Percentiles rank a stretch among this genome's conserved stretches.
phyloP scores from a whole-genome alignment of 1,139 yeast species.

The Diutina ranongensis region DNA sequence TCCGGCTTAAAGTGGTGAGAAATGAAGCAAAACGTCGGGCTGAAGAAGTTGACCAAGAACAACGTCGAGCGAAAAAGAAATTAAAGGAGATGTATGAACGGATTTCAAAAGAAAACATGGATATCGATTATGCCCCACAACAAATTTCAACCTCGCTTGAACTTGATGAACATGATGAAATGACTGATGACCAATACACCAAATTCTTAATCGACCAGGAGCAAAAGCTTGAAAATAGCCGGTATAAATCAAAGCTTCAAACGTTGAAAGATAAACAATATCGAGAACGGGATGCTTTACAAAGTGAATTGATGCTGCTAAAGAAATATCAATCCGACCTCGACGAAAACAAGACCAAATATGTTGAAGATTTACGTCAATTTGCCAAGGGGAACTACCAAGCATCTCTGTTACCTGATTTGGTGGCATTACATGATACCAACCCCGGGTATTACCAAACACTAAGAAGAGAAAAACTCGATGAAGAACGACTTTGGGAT shows the following conservation, averaged over 20 bases:
- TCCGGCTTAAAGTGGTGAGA: constrained; percentile 1
- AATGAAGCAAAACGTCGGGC: constrained; percentile 4
- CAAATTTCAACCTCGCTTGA: neutral
- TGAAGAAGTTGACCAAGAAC: neutral
- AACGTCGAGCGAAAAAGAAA: neutral
- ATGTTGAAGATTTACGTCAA: neutral
- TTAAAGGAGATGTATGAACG: constrained; percentile 5
- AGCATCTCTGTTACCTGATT: neutral
- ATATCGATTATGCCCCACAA: neutral
- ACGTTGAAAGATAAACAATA: neutral
- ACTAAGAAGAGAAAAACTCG: neutral
- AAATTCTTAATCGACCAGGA: neutral
- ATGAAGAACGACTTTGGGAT: neutral
- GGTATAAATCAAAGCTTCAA: neutral
- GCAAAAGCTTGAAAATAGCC: neutral
- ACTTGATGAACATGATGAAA: neutral
- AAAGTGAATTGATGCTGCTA: neutral
- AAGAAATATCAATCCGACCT: neutral
- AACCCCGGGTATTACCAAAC: neutral
- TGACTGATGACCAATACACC: neutral
- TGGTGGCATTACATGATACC: neutral
- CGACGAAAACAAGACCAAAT: neutral
- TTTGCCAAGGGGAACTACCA: neutral
- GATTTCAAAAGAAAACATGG: neutral
- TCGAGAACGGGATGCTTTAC: neutral